Evolutionary conservation across 2,329 filamentous ascomycete genomes (phyloP).

Genomic region (Hawksworthiomyces lignivorus): DNA sequence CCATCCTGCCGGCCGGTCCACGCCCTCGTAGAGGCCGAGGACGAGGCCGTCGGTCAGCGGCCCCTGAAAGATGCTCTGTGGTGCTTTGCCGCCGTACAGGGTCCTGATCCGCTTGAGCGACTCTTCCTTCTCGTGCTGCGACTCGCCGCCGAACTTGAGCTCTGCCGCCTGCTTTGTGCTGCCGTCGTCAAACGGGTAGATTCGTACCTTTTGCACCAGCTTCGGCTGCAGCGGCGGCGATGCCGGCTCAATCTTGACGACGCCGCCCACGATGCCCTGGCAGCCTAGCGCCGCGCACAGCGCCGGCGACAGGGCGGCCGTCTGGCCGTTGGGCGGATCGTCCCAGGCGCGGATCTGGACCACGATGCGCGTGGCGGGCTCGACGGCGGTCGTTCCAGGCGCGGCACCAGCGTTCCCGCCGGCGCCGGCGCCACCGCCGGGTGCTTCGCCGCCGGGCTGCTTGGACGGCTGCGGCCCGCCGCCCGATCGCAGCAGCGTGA

Average conservation of each 20-base stretch:
- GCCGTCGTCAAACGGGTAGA: conserved; percentile 67
- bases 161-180: conserved; percentile 42
- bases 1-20: conserved; percentile 48
- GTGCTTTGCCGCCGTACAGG: conserved; percentile 55
- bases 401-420: neutral
- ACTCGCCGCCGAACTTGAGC: conserved; percentile 81
- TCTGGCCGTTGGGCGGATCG: conserved; percentile 74
- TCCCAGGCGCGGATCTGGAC: conserved; percentile 74
- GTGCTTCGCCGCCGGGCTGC: conserved; percentile 33
- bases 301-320: conserved; percentile 68
- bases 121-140: conserved; percentile 74
- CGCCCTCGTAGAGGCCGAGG: conserved; percentile 49
- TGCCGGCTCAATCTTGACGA: conserved; percentile 81
- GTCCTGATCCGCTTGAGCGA: conserved; percentile 62
- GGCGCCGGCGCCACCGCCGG: conserved; percentile 58
- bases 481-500: conserved; percentile 81
- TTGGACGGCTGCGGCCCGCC: conserved; percentile 62
- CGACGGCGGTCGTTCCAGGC: conserved; percentile 25
- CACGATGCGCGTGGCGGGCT: conserved; percentile 60
- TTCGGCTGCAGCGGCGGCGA: conserved; percentile 57
- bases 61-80: conserved; percentile 64
- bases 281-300: conserved; percentile 69
- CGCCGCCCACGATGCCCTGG: conserved; percentile 69
- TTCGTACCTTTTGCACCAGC: conserved; percentile 51
- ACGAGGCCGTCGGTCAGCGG: conserved; percentile 86